Base-by-base conservation (phyloP, 31 red algal genomes). In the Odonthalia washingtoniensis region DNA sequence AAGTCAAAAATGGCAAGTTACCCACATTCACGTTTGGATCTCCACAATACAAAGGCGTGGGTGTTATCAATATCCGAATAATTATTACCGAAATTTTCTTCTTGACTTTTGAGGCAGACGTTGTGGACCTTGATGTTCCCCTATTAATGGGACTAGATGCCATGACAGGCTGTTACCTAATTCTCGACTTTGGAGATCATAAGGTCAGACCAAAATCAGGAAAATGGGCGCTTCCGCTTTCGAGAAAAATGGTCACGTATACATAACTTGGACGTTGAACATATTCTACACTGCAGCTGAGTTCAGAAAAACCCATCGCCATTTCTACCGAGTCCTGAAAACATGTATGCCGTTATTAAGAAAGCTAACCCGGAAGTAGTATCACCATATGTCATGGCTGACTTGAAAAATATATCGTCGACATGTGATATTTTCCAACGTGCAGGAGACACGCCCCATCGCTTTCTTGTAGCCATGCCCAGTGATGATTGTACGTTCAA, bases 341-440 rank as follows among this genome's bases (percentile, higher is more conserved):
- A 60, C n/a, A 5, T 78, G 5, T 66, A 66, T 27, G 42, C 46
- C 21, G 46, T 80, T 5, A n/a, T 78, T 38, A 42, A 57, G 33
- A 62, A 39, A 24, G 35, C 85, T 12, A 65, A 88, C 12, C 74
- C 73, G 18, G 74, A 65, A 0, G 28, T 18, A 26, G 64, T 43
- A 41, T 38, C 24, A 3, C 53, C 53, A 43, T 17, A 78, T 3
- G 57, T 44, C 1, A 4, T 78, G 42, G 0, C 21, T 3, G 34
- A 63, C 16, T 46, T 88, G 4, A 35, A 88, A 46, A n/a, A 65
- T 5, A 70, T 88, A 3, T 28, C 45, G 2, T 36, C 39, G 17
- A 65, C 74, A 28, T 88, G 85, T 27, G 85, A 88, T 36, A 37
- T 78, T 40, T 88, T 33, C 38, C 85, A 88, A 64, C 1, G 85